Evolutionary conservation across 2,329 filamentous ascomycete species (phyloP), one percentile per base, ranked within the genome.

Genomic region (Penicillium sp.): DNA sequence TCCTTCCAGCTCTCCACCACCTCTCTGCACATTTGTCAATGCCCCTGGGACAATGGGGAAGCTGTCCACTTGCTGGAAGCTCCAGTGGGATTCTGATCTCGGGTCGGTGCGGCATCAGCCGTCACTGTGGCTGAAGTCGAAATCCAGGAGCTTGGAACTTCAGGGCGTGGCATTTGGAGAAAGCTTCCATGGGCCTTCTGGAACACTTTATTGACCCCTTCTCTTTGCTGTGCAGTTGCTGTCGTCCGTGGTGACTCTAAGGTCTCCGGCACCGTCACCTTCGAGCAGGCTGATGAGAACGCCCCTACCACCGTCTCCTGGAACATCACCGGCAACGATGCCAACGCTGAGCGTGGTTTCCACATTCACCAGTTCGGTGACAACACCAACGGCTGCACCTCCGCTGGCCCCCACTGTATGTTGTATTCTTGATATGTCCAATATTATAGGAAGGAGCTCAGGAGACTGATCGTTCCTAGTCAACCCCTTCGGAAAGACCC

Each of bases 331-430:
- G 92, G 93, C 77, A 80, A 96, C 77, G 91, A 97, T 72, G 69
- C 92, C 77, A 95, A 95, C 74, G 91, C 93, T 70, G 83, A 95
- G 84, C 92, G 93, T 77, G 93, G 89, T 75, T 90, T 97, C 82
- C 93, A 99, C 82, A 86, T 99, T 70, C 93, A 99, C 81, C 89
- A 93, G 75, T 99, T 95, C 70, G 93, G 93, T 73, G 93, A 97
- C 83, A 97, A 97, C 83, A 97, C 93, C 81, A 99, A 99, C 78
- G 93, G 93, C 75, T 99, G 93, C 88, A 97, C 92, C 61, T 95
- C 88, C 62, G 93, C 93, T 62, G 93, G 93, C 46, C 92, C 93
- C 75, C 93, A 99, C 81, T 99, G 90, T 95, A 79, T 72, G 88
- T 77, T 9, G 12, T 9, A 13, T 50, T 27, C 31, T 33, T 16